Evolutionary conservation across 1,284 basidiomycete genomes (phyloP), one percentile per base, ranked within the genome.

Genomic region (Lentinus polychrous): DNA sequence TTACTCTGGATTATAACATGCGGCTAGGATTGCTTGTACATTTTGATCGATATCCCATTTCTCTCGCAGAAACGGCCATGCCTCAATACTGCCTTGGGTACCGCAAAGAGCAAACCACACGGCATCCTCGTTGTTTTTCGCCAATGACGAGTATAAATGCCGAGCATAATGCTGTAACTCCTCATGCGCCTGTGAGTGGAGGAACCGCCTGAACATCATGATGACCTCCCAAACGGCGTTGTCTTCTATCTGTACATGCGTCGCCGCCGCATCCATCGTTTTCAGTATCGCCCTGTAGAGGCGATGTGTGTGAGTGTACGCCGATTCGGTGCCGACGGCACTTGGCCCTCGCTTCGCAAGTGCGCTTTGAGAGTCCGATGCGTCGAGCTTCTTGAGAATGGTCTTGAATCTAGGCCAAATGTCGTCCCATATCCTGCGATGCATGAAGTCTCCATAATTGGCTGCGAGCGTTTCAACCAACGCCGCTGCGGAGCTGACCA

Each of bases 361-460:
- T 0, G 90, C 88, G 49, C 66, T 86, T 17, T 68, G 64, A 23
- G 69, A 60, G 57, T 94, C 90, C 11, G 73, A 76, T 15, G 62
- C 64, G 40, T 81, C 76, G 20, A 93, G 74, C 22, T 70, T 71
- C 2, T 61, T 63, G 36, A 94, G 66, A 49, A 94, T 71, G 3
- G 55, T 60, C 35, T 69, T 70, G 59, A 94, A 88, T 23, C 76
- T 78, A 1, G 94, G 94, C 92, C 93, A 95, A 14, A 91, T 77
- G 55, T 95, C 89, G 54, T 94, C 89, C 76, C 91, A 85, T 15
- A 96, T 76, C 44, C 86, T 73, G 24, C 80, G 72, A 41, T 76
- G 78, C 86, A 96, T 91, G 67, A 91, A 94, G 45, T 79, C 78
- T 12, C 92, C 92, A 17, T 83, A 79, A 55, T 87, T 72, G 32